Percentiles rank a stretch among this genome's conserved stretches.
These are phyloP conservation scores for Xylaria bambusicola DNA, from an alignment of 495 filamentous ascomycete genomes.

Conservation along the genomic window DNA sequence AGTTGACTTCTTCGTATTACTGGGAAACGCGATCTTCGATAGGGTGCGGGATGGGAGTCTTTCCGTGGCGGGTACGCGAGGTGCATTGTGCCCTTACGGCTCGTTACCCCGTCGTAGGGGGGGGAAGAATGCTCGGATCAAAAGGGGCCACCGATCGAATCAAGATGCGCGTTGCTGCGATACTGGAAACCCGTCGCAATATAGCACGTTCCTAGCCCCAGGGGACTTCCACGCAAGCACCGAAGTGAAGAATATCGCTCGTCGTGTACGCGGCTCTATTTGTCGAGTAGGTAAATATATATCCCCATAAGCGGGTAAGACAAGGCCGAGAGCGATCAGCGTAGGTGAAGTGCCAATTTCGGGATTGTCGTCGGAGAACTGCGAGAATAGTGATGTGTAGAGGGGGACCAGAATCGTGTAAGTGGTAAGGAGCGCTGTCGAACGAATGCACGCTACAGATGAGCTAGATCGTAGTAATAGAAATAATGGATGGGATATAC, in stretches of 20 bases:
- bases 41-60: slow-evolving; percentile 67
- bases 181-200: neutral
- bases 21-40: slow-evolving; percentile 61
- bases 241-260: neutral
- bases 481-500: neutral
- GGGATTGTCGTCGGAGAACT: neutral
- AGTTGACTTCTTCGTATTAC: slow-evolving; percentile 66
- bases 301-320: neutral
- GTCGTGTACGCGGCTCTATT: neutral
- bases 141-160: neutral
- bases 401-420: neutral
- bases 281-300: neutral
- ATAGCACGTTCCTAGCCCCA: slow-evolving; percentile 1
- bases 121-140: neutral
- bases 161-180: slow-evolving; percentile 3
- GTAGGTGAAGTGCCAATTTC: slow-evolving; percentile 5
- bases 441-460: neutral
- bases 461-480: neutral
- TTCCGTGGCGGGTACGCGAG: slow-evolving; percentile 87
- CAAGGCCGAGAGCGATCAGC: slow-evolving; percentile 1
- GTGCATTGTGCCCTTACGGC: slow-evolving; percentile 66
- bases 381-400: neutral
- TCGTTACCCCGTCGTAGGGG: slow-evolving; percentile 10
- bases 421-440: neutral
- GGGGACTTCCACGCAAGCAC: slow-evolving; percentile 5